These are phyloP conservation scores for Castanea sativa DNA, from an alignment of 306 rosid species.

Conservation along the genomic window DNA sequence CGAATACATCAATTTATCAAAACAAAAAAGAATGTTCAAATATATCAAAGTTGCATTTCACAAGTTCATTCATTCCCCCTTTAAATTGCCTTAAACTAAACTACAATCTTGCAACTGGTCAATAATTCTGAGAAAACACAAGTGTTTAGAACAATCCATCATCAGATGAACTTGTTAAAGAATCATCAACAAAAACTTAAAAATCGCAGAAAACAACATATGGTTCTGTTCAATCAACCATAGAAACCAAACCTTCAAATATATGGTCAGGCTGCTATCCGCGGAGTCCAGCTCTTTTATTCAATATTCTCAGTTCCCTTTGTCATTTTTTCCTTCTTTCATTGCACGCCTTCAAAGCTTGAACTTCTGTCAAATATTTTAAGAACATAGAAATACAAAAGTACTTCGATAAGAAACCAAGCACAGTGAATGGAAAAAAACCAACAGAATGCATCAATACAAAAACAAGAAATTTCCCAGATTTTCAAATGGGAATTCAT, in stretches of 20 bases:
- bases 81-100: neutral
- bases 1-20: neutral
- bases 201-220: neutral
- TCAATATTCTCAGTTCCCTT: slow-evolving; percentile 23
- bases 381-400: neutral
- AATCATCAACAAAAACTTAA: neutral
- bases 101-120: neutral
- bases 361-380: slow-evolving; percentile 47
- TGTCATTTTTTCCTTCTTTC: slow-evolving; percentile 49
- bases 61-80: neutral
- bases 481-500: neutral
- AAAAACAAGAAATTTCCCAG: neutral
- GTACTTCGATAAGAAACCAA: neutral
- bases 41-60: neutral
- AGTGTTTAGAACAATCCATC: neutral
- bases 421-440: neutral
- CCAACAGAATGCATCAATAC: neutral
- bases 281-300: neutral
- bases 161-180: neutral
- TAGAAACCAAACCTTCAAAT: neutral
- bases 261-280: neutral
- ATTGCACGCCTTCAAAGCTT: slow-evolving; percentile 74
- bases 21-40: too few relatives aligned
- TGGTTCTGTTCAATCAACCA: neutral
- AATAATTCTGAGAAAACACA: neutral